Conservation (phyloP, 1,284 basidiomycete genomes). For the Cutaneotrichosporon sp. region DNA sequence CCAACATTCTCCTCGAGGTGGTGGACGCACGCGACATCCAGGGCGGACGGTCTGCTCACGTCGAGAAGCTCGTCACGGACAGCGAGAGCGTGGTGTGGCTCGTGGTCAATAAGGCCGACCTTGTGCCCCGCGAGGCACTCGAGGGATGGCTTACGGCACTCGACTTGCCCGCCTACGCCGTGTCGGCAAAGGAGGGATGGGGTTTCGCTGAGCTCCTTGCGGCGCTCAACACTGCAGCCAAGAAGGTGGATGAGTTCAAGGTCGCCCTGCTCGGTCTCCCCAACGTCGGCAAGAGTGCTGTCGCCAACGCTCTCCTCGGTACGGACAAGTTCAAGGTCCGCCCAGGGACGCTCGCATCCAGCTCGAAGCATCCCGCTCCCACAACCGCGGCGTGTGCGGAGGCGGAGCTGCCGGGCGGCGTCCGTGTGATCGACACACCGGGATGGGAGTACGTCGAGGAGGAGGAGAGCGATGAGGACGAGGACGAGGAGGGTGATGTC, state of each 20-base stretch:
- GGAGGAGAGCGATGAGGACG: constrained; percentile 38
- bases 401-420: constrained; percentile 57
- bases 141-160: constrained; percentile 72
- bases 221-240: constrained; percentile 22
- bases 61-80: constrained; percentile 62
- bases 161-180: constrained; percentile 71
- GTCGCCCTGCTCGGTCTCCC: constrained; percentile 59
- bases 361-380: constrained; percentile 60
- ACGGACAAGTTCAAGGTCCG: constrained; percentile 39
- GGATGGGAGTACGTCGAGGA: constrained; percentile 65
- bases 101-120: constrained; percentile 83
- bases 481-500: constrained; percentile 49
- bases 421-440: constrained; percentile 78
- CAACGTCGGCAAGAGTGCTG: constrained; percentile 75
- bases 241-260: constrained; percentile 37
- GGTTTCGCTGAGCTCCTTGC: constrained; percentile 35
- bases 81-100: constrained; percentile 58
- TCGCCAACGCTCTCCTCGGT: constrained; percentile 72
- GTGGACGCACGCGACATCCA: constrained; percentile 82
- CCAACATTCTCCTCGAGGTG: constrained; percentile 80
- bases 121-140: constrained; percentile 77
- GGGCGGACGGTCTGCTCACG: constrained; percentile 63
- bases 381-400: constrained; percentile 70
- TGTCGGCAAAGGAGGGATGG: constrained; percentile 50
- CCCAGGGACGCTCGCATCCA: constrained; percentile 62